Evolutionary conservation across 129 eudicot species (phyloP).

Genomic region (Chrysanthemum lavandulifolium): DNA sequence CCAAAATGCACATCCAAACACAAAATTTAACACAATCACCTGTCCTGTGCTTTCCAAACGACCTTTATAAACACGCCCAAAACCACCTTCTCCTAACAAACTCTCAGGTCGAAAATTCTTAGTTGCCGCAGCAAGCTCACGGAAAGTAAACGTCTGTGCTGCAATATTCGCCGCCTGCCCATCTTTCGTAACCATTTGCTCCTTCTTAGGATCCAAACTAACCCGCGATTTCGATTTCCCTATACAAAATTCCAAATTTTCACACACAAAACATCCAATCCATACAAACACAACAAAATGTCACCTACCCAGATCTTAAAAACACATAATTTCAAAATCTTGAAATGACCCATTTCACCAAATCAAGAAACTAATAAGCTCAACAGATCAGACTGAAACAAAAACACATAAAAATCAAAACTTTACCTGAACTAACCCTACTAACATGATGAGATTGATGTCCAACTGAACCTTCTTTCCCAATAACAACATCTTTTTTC

Average conservation of each 20-base stretch:
- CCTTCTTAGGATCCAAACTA: constrained; percentile 74
- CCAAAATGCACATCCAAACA: neutral
- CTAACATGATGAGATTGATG: constrained; percentile 59
- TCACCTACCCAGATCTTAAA: constrained; percentile 28
- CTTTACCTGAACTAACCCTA: constrained; percentile 75
- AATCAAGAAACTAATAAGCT: constrained; percentile 22
- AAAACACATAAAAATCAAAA: constrained; percentile 7
- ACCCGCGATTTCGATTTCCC: constrained; percentile 65
- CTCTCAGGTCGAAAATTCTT: constrained; percentile 76
- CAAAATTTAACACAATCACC: constrained; percentile 34
- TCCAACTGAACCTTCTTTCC: constrained; percentile 63
- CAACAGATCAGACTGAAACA: constrained; percentile 37
- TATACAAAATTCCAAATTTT: constrained; percentile 21
- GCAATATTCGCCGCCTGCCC: constrained; percentile 80
- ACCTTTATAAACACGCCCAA: constrained; percentile 88
- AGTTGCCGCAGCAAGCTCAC: constrained; percentile 93
- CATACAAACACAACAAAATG: neutral
- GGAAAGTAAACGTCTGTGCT: constrained; percentile 89
- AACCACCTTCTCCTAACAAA: constrained; percentile 91
- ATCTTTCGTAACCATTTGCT: constrained; percentile 56
- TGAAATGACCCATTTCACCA: constrained; percentile 21
- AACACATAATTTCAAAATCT: constrained; percentile 13
- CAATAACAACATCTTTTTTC: constrained; percentile 55
- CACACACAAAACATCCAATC: neutral
- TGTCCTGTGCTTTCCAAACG: constrained; percentile 83